phyloP scores from a whole-genome alignment of 306 rosid species.

The Gillenia trifoliata region DNA sequence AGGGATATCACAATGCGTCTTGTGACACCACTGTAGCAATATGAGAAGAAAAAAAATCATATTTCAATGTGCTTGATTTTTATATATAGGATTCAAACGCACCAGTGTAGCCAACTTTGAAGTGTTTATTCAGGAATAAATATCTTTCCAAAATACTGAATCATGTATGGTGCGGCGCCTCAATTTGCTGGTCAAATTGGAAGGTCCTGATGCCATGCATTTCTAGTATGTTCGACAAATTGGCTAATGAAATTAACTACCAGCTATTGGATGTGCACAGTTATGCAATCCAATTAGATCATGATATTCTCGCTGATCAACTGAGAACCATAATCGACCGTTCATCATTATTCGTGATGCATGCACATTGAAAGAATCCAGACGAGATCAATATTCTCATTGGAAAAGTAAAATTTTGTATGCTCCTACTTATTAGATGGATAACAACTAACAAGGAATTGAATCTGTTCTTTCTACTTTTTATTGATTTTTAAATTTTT shows the following conservation, averaged over 20 bases:
- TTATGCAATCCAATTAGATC: not conserved
- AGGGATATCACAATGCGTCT: no score
- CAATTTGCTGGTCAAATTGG: not conserved
- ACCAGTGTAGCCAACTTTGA: not conserved
- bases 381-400: not conserved
- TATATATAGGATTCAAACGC: no score
- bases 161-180: not conserved
- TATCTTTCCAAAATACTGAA: not conserved
- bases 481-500: no score
- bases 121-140: not conserved
- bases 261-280: not conserved
- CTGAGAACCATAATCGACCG: not conserved
- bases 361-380: not conserved
- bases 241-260: not conserved
- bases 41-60: no score
- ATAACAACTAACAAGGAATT: not conserved
- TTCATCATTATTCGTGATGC: not conserved
- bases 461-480: conserved; percentile 1
- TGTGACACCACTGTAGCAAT: no score
- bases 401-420: no score
- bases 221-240: no score
- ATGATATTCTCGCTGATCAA: conserved; percentile 1
- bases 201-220: not conserved
- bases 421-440: not conserved
- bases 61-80: no score